phyloP scores from a whole-genome alignment of 75 land plant species.

The Cupressus sempervirens region DNA sequence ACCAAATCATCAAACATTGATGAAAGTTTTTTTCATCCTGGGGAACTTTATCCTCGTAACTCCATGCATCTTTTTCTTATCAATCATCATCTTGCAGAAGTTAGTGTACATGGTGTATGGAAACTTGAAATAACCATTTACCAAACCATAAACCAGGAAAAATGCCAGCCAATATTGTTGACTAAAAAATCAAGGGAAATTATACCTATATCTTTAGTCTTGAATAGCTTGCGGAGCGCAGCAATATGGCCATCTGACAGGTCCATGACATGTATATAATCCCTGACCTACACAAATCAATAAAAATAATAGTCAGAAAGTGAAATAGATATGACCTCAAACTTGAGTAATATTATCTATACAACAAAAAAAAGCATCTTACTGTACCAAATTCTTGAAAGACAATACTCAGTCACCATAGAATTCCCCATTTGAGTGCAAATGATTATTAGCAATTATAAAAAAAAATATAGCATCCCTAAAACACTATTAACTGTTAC shows the following conservation, averaged over 20 bases:
- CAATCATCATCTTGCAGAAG: background rate
- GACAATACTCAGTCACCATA: background rate
- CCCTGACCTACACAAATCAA: conserved; percentile 61
- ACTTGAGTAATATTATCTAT: background rate
- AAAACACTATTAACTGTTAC: background rate
- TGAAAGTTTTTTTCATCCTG: background rate
- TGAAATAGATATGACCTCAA: conserved; percentile 7
- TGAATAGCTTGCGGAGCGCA: conserved; percentile 64
- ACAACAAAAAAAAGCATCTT: background rate
- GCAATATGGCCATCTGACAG: conserved; percentile 87
- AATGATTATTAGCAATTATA: background rate
- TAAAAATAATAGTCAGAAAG: conserved; percentile 2
- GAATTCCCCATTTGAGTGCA: background rate
- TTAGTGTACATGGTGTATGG: background rate
- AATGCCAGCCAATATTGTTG: background rate
- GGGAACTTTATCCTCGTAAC: background rate
- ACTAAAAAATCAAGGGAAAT: background rate
- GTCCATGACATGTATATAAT: conserved; percentile 90
- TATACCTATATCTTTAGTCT: conserved; percentile 43
- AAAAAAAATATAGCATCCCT: background rate
- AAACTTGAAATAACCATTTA: background rate
- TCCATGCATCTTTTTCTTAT: background rate
- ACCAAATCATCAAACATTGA: background rate
- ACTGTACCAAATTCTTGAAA: background rate
- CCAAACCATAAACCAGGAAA: background rate